Evolutionary conservation across 306 rosid species (phyloP), one percentile per base, ranked within the genome.

Genomic region (Pyrus bretschneideri): DNA sequence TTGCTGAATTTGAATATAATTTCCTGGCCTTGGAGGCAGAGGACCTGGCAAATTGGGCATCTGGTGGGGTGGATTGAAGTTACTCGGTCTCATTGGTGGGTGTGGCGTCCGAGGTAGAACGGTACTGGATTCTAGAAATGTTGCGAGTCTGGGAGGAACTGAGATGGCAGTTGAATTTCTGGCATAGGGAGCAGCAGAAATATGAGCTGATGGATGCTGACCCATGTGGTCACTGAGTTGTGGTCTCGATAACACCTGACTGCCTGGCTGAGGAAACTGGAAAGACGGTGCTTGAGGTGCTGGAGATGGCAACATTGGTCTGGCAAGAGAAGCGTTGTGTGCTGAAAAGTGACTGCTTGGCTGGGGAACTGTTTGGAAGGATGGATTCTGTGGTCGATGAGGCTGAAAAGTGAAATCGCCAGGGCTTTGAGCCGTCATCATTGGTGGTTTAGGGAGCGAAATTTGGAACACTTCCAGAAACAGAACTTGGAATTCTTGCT

Each of bases 381-480:
- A 81, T 80, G 85, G 67, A 80, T 81, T 83, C 52, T 65, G 88
- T 0, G 88, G 93, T 51, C 72, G 69, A 49, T 77, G 92, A 23
- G 88, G 85, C 66, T 82, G 97, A 79, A 92, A 95, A 69, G 91
- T 88, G 76, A 92, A 90, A 85, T 87, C 80, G 18, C 90, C 88
- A 14, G 92, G 83, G 79, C 80, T 84, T 71, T 92, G 84, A 76
- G 86, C 67, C 4, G 60, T 66, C 74, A 62, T 73, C 49, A 33
- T 59, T 1, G 86, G 86, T 60, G 91, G 90, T 75, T 79, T 83
- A 62, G 27, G 82, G 75, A 60, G 80, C 63, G 57, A 83, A 79
- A 69, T 80, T 83, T 22, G 82, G 75, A 55, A 84, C 4, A 70
- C 69, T 82, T 63, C 78, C 84, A 59, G 89, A 81, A 61, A 80